Evolutionary conservation across 441 rosid species (phyloP).

Genomic region (Hura crepitans): DNA sequence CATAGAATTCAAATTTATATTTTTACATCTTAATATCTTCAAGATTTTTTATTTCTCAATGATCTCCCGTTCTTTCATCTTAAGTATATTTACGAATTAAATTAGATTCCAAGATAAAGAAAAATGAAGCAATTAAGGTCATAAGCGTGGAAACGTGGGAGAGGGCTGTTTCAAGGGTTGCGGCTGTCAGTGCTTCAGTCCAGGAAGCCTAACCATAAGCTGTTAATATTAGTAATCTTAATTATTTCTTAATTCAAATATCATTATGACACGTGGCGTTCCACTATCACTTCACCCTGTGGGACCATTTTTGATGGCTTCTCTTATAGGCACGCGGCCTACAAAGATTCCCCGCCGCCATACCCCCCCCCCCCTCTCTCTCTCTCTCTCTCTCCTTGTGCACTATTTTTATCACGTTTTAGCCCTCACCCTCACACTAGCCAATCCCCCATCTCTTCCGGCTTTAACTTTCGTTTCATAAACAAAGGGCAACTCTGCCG

Average conservation of each 20-base stretch:
- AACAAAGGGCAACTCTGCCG: background rate
- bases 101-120: too few relatives aligned
- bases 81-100: too few relatives aligned
- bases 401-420: conserved; percentile 42
- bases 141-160: conserved; percentile 10
- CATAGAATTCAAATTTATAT: too few relatives aligned
- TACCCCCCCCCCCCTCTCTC: conserved; percentile 4
- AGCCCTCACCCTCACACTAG: conserved; percentile 37
- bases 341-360: conserved; percentile 57
- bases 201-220: conserved; percentile 23
- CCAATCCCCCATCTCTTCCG: background rate
- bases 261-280: conserved; percentile 45
- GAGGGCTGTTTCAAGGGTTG: conserved; percentile 41
- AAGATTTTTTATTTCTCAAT: too few relatives aligned
- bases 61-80: too few relatives aligned
- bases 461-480: background rate
- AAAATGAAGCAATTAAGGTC: too few relatives aligned
- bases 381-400: too few relatives aligned
- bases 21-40: too few relatives aligned
- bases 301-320: conserved; percentile 41
- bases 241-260: too few relatives aligned
- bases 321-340: conserved; percentile 39
- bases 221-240: background rate
- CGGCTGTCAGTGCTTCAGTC: conserved; percentile 44
- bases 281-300: conserved; percentile 4